Base-by-base conservation (phyloP, 257 asterid genomes). In the Parsonsia alboflavescens region DNA sequence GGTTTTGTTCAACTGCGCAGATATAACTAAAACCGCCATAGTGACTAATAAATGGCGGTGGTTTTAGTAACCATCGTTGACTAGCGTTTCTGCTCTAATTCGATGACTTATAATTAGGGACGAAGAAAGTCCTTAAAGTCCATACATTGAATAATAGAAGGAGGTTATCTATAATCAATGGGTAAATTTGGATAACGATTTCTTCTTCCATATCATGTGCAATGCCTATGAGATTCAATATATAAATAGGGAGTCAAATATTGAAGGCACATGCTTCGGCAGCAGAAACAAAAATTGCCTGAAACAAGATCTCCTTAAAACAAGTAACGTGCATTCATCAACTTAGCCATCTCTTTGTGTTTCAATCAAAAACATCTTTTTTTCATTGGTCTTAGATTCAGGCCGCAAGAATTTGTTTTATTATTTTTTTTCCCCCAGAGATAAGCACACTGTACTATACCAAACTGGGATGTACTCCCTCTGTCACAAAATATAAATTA, bases 321-420 rank as follows among this genome's bases (percentile, higher is more conserved):
- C 70, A 64, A 0, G 70, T n/a, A 39, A 64, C 70, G 70, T 64
- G 70, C 70, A 64, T 63, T 33, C 69, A 63, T 63, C 69, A 63
- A 63, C 69, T 4, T 39, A 39, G 0, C 70, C 48, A 9, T 64
- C 26, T 36, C 70, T 17, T 64, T 64, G 26, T 64, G 49, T 64
- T 5, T 64, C 70, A 39, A 2, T 15, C 19, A 26, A 64, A 19
- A 65, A 19, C 50, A 39, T 39, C 70, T 0, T 39, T 36, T n/a
- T 39, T 65, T 39, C 70, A 39, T 65, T 65, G 28, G 50, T 65
- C 50, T 0, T 65, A 65, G 21, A 39, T 65, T 65, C 70, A 39
- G 28, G 30, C 39, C 39, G 39, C 70, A 65, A 65, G 70, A 65
- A 39, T 65, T 10, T 39, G 28, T 19, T 65, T 45, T n/a, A n/a